Base-by-base conservation (phyloP, 108 stramenopile species). In the Mediolabrus comicus region DNA sequence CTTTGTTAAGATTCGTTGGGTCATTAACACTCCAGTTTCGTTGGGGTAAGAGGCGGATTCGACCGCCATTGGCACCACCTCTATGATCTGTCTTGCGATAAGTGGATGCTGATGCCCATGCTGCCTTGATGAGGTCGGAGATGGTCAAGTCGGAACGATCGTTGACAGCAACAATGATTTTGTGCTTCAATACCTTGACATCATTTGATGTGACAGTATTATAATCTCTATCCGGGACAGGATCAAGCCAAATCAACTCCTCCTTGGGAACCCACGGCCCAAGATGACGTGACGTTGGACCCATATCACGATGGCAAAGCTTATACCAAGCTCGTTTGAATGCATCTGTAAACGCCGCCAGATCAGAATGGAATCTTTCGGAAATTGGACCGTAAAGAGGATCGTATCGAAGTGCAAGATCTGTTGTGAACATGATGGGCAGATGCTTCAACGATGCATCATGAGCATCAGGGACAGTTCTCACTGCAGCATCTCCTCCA, bases 241-340 rank as follows among this genome's bases (percentile, higher is more conserved):
- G 89, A 79, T 90, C 89, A 53, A 86, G 83, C 89, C 89, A 90
- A 35, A 84, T 62, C 41, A 75, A 46, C 52, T 77, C 74, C 38
- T 81, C 86, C 9, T 73, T 71, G 34, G 89, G 89, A 9, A 87
- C 79, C 41, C 62, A 72, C 0, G 83, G 81, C 31, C 89, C 89
- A 39, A 86, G 72, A 73, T 81, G 85, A 17, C 89, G 81, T 31
- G 67, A 67, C 46, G 68, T 75, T n/a, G 89, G 89, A 0, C 89
- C 89, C 83, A 87, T 83, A 46, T 90, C 89, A 39, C 85, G 72
- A 71, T 90, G 89, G 11, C 77, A 84, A 6, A 90, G 67, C 56
- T 90, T 90, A 69, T 84, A 90, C 89, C 89, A 90, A 27, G 89
- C 89, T 60, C 84, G 84, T 43, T 85, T 82, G 71, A 90, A 90